Conservation (phyloP, 768 basidiomycete genomes). For the Pleurotus cornucopiae region DNA sequence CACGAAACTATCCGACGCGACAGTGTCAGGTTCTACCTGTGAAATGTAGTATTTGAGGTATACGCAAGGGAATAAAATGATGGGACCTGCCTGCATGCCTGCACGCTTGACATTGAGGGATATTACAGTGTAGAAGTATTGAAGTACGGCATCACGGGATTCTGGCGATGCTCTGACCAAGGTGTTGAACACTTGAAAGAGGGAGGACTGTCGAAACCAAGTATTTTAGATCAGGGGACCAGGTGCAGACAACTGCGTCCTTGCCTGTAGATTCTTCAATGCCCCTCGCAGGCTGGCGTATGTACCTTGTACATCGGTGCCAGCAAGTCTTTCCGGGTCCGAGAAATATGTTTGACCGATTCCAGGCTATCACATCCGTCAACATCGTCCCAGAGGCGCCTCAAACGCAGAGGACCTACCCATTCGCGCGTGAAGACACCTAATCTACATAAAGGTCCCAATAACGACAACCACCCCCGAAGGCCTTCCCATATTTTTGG, state of each 20-base stretch:
- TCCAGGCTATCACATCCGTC: constrained; percentile 47
- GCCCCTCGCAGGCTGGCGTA: constrained; percentile 84
- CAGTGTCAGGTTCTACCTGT: constrained; percentile 80
- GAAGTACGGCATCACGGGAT: constrained; percentile 76
- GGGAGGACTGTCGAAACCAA: constrained; percentile 34
- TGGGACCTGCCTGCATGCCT: constrained; percentile 72
- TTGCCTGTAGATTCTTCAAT: constrained; percentile 77
- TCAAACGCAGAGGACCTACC: constrained; percentile 34
- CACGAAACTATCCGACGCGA: constrained; percentile 91
- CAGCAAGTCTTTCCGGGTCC: constrained; percentile 71
- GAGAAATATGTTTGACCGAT: constrained; percentile 82
- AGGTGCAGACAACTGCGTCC: constrained; percentile 6
- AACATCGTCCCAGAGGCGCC: constrained; percentile 10
- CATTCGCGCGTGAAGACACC: constrained; percentile 89
- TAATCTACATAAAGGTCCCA: constrained; percentile 83
- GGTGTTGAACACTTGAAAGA: constrained; percentile 86
- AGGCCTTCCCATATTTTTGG: constrained; percentile 45
- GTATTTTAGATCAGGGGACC: background rate
- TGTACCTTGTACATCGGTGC: constrained; percentile 76
- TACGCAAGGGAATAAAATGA: background rate
- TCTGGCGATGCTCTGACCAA: constrained; percentile 81
- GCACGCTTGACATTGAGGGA: constrained; percentile 79
- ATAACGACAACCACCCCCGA: constrained; percentile 50
- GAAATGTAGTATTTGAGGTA: background rate
- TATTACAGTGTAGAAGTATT: constrained; percentile 75